phyloP scores from a whole-genome alignment of 2,329 filamentous ascomycete species.

The Neospermospora avenae region DNA sequence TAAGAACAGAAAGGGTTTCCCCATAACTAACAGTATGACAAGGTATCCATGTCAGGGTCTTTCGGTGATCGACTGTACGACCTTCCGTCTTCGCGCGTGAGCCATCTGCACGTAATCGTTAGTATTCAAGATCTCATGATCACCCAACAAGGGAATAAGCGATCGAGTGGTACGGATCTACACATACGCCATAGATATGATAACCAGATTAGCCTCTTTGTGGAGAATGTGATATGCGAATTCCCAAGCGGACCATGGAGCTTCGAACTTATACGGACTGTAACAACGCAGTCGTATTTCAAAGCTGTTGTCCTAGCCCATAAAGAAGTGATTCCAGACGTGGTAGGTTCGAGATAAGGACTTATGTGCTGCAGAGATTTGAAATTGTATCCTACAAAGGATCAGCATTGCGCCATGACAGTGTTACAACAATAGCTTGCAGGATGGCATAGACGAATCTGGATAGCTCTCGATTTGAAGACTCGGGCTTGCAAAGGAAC shows the following conservation, averaged over 20 bases:
- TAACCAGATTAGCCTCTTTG: slow-evolving; percentile 56
- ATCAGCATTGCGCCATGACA: too few species aligned
- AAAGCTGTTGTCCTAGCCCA: slow-evolving; percentile 69
- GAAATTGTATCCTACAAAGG: slow-evolving; percentile 65
- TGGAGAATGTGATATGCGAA: slow-evolving; percentile 53
- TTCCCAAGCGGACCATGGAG: slow-evolving; percentile 48
- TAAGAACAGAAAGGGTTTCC: too few species aligned
- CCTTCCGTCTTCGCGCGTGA: slow-evolving; percentile 58
- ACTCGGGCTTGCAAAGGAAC: too few species aligned
- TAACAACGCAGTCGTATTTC: slow-evolving; percentile 64
- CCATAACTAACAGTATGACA: slow-evolving; percentile 58
- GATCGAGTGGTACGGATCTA: too few species aligned
- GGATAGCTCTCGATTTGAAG: too few species aligned
- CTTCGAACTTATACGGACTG: slow-evolving; percentile 52
- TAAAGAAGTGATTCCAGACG: slow-evolving; percentile 62
- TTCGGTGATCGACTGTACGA: slow-evolving; percentile 46
- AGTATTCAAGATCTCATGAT: too few species aligned
- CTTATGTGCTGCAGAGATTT: slow-evolving; percentile 62
- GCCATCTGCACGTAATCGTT: too few species aligned
- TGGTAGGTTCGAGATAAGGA: slow-evolving; percentile 65
- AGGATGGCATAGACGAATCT: too few species aligned
- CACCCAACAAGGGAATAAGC: too few species aligned
- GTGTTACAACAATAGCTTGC: too few species aligned
- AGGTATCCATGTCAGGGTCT: slow-evolving; percentile 67
- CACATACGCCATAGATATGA: slow-evolving; percentile 75